Evolutionary conservation across 352 stramenopile species (phyloP), one percentile per base, ranked within the genome.

Genomic region (Pythium volutum): DNA sequence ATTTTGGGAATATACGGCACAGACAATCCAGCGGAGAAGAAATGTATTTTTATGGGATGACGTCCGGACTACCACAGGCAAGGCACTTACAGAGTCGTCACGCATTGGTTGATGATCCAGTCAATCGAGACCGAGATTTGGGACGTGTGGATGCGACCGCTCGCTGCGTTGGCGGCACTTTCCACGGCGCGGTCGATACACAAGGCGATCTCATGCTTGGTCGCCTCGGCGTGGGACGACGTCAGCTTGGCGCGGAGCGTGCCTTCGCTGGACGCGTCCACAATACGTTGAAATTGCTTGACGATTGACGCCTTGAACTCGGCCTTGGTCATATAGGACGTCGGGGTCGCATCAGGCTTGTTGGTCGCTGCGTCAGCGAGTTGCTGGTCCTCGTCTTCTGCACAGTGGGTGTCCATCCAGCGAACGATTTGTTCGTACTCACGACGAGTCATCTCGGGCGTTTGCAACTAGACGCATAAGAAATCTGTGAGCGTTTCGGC

Each of bases 321-420:
- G 2, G n/a, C 38, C 18, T 64, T 64, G 18, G 50, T 43, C 43
- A 56, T 59, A n/a, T n/a, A n/a, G 22, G 22, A 51, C n/a, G 15
- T 1, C 11, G 36, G 11, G 23, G 14, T 11, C 12, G 22, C 12
- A 20, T 38, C 38, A 9, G 8, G 20, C 7, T 20, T 10, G 15
- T 46, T 4, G 22, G 26, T 18, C 9, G 18, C n/a, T n/a, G n/a
- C 15, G 23, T 42, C 16, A 15, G 1, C 25, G 18, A 22, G n/a
- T 15, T 16, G 15, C 38, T n/a, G 5, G 10, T 29, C 49, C 7
- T 38, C 26, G 4, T 0, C 27, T 3, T 4, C 18, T 25, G 6
- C 29, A 25, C 62, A 69, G 7, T 52, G 48, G 16, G 55, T 22
- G 43, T 58, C 59, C 62, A 69, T 69, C 62, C 55, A 69, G 22